Conservation (phyloP, 257 asterid genomes). For the Lycium ferocissimum region DNA sequence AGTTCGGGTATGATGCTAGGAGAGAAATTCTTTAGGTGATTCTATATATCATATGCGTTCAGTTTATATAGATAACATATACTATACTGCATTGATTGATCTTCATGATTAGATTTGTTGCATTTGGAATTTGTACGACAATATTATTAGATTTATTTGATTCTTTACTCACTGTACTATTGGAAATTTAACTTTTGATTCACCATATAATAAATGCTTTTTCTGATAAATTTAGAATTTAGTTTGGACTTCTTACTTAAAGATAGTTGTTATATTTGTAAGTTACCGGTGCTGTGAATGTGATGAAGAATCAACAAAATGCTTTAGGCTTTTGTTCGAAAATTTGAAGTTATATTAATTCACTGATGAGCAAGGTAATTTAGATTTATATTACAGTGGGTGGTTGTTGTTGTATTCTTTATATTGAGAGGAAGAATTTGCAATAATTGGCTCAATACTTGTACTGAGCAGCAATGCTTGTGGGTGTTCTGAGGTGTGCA, state of each 20-base stretch:
- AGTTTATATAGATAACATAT: background rate
- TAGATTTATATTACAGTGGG: background rate
- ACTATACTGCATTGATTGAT: background rate
- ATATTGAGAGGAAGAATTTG: background rate
- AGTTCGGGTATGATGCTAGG: constrained; percentile 49
- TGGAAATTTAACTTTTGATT: background rate
- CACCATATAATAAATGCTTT: background rate
- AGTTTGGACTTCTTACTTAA: background rate
- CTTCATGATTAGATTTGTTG: background rate
- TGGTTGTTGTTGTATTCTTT: background rate
- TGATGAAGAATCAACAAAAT: background rate
- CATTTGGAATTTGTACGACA: background rate
- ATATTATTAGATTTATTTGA: constrained; percentile 4
- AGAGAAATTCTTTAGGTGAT: constrained; percentile 47
- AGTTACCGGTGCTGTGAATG: background rate
- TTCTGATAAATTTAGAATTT: background rate
- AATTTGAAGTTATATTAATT: background rate
- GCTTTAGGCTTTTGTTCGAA: background rate
- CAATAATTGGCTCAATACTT: background rate
- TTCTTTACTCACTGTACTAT: constrained; percentile 14
- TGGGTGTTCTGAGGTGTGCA: background rate
- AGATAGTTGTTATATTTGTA: background rate
- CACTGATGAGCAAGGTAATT: background rate
- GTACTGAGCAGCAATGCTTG: background rate
- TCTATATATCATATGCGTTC: background rate